Conservation (phyloP, 257 asterid genomes). For the Nicotiana noctiflora region DNA sequence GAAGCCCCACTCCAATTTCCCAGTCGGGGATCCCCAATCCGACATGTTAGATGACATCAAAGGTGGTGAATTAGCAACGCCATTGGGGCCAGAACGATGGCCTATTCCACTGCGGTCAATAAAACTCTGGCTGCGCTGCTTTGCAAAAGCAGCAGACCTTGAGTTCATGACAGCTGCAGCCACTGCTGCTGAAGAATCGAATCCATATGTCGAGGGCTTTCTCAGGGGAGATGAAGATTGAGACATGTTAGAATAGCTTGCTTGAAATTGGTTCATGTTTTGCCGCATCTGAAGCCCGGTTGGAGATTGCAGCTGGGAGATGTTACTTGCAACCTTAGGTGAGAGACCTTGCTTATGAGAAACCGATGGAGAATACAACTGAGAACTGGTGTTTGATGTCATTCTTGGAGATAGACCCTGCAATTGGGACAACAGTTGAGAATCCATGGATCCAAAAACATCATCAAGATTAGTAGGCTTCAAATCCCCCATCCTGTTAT, state of each 20-base stretch:
- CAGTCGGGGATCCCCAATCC: conserved; percentile 78
- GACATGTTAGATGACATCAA: conserved; percentile 32
- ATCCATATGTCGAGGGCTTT: conserved; percentile 40
- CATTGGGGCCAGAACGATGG: conserved; percentile 17
- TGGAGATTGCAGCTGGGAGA: conserved; percentile 46
- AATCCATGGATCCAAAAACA: conserved; percentile 67
- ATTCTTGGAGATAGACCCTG: conserved; percentile 49
- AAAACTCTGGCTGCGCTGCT: conserved; percentile 91
- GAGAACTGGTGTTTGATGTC: conserved; percentile 17
- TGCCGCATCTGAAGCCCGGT: conserved; percentile 51
- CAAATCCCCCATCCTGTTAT: conserved; percentile 38
- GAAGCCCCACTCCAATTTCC: conserved; percentile 87
- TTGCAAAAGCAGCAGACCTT: conserved; percentile 56
- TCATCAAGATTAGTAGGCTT: conserved; percentile 71
- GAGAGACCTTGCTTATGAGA: conserved; percentile 49
- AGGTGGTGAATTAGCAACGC: conserved; percentile 28
- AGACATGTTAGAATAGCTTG: conserved; percentile 50
- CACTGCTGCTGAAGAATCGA: conserved; percentile 76
- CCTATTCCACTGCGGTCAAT: conserved; percentile 41
- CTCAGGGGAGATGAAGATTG: conserved; percentile 56
- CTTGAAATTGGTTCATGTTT: conserved; percentile 56
- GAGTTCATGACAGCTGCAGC: conserved; percentile 90
- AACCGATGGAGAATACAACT: conserved; percentile 41
- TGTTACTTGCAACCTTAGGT: conserved; percentile 25
- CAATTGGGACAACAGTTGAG: conserved; percentile 43